Evolutionary conservation across 257 asterid genomes (phyloP).

Genomic region (Handroanthus guayacan): DNA sequence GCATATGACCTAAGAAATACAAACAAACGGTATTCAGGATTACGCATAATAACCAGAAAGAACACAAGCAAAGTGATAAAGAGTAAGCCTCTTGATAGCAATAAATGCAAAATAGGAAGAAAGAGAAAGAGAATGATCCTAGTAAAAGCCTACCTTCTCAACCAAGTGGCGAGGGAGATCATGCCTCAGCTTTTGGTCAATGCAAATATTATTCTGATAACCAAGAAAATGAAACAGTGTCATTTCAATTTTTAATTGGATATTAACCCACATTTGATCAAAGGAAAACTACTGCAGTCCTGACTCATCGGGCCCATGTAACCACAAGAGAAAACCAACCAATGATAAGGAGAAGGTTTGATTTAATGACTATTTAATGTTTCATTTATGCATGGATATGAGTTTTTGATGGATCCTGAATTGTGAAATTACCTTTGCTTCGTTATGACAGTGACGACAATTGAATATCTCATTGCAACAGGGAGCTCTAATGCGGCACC

Average conservation of each 20-base stretch:
- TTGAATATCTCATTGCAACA: conserved; percentile 82
- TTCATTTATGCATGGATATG: neutral
- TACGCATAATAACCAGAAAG: conserved; percentile 18
- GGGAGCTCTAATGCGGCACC: conserved; percentile 88
- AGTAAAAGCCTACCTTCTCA: conserved; percentile 53
- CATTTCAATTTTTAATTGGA: conserved; percentile 8
- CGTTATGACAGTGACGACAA: conserved; percentile 97
- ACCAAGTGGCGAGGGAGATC: conserved; percentile 81
- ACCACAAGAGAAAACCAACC: conserved; percentile 12
- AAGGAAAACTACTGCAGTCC: conserved; percentile 6
- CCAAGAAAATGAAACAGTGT: conserved; percentile 21
- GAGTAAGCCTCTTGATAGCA: neutral
- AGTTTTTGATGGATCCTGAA: neutral
- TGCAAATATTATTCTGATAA: conserved; percentile 63
- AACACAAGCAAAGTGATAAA: neutral
- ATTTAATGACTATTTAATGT: neutral
- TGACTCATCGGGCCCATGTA: neutral
- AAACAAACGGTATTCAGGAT: conserved; percentile 16
- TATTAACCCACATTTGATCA: neutral
- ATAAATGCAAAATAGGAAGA: conserved; percentile 1
- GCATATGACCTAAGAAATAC: conserved; percentile 69
- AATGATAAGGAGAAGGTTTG: neutral
- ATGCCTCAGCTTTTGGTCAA: conserved; percentile 74
- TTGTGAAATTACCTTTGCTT: conserved; percentile 61
- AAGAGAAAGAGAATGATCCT: conserved; percentile 3